Conservation (phyloP, 768 basidiomycete species). For the Termitomyces sp. region DNA sequence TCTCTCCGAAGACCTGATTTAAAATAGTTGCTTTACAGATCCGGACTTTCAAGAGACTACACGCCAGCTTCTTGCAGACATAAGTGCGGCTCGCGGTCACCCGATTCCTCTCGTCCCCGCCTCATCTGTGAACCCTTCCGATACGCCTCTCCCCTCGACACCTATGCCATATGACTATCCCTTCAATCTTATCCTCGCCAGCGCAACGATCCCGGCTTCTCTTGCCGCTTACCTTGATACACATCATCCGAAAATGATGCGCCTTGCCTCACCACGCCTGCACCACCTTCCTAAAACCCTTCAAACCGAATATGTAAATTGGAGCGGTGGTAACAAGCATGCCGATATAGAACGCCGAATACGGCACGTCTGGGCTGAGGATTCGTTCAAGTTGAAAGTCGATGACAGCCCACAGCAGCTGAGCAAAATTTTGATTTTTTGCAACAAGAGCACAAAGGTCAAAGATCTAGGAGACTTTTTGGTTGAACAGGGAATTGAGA, state of each 20-base stretch:
- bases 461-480: conserved; percentile 56
- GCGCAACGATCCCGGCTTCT: conserved; percentile 82
- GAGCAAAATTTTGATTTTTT: conserved; percentile 78
- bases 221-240: conserved; percentile 60
- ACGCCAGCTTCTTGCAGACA: conserved; percentile 61
- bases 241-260: conserved; percentile 57
- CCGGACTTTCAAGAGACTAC: conserved; percentile 80
- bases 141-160: conserved; percentile 8
- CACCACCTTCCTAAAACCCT: conserved; percentile 74
- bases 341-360: conserved; percentile 77
- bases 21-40: conserved; percentile 39
- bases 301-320: conserved; percentile 65
- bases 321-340: conserved; percentile 76
- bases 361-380: conserved; percentile 69
- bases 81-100: conserved; percentile 56
- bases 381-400: conserved; percentile 30
- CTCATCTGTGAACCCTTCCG: conserved; percentile 14
- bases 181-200: conserved; percentile 77
- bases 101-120: conserved; percentile 28
- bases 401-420: conserved; percentile 23
- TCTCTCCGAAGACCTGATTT: not conserved
- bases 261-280: conserved; percentile 75
- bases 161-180: conserved; percentile 47
- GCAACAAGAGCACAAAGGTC: conserved; percentile 71
- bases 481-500: conserved; percentile 53